phyloP scores from a whole-genome alignment of 176 grass and related monocot species.

The Carex scoparia region DNA sequence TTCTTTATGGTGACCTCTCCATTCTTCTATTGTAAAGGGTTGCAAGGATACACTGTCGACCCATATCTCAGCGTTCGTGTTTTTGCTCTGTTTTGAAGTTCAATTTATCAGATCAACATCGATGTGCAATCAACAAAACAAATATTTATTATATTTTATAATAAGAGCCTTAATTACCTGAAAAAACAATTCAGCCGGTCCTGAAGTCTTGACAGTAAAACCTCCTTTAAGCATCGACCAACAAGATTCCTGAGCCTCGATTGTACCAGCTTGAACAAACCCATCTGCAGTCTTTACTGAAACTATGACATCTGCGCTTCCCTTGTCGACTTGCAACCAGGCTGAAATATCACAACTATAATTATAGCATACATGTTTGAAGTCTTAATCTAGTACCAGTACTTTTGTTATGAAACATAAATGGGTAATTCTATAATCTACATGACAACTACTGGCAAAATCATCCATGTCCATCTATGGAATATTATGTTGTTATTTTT shows the following conservation, averaged over 20 bases:
- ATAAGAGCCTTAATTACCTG: conserved; percentile 33
- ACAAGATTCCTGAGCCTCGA: conserved; percentile 59
- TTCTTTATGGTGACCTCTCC: conserved; percentile 53
- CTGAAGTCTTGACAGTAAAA: conserved; percentile 52
- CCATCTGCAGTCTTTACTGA: conserved; percentile 56
- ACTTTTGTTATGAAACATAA: neutral
- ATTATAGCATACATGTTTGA: neutral
- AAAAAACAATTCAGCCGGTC: conserved; percentile 60
- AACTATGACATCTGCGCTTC: conserved; percentile 42
- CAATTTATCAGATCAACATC: neutral
- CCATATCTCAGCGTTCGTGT: conserved; percentile 52
- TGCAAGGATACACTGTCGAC: conserved; percentile 82
- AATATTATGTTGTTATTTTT: neutral
- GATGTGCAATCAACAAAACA: neutral
- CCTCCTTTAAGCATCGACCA: conserved; percentile 95
- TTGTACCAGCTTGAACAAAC: conserved; percentile 50
- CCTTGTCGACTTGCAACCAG: conserved; percentile 59
- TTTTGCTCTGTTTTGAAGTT: conserved; percentile 49
- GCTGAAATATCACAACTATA: conserved; percentile 33
- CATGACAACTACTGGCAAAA: neutral
- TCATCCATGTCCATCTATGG: neutral
- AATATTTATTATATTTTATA: neutral
- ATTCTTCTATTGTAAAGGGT: conserved; percentile 63
- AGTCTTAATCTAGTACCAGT: neutral
- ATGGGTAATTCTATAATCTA: neutral